Base-by-base conservation (phyloP, 2,329 filamentous ascomycete genomes). In the Cladobotryum mycophilum region DNA sequence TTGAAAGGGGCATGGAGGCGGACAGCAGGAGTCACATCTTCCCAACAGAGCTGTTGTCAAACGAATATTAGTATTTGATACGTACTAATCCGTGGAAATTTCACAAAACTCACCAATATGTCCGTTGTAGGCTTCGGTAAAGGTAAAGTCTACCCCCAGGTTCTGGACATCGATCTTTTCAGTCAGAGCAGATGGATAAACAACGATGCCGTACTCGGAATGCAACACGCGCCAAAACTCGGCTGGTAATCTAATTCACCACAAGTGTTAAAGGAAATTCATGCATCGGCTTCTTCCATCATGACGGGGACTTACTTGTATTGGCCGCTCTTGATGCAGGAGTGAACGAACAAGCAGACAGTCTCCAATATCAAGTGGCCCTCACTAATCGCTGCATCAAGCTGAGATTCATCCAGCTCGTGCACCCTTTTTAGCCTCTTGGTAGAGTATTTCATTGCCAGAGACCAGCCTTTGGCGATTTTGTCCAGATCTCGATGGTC, bases 151-250 rank as follows among this genome's bases (percentile, higher is more conserved):
- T 2, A 60, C 54, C 1, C 60, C 65, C 36, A 71, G 44, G 0
- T 65, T 67, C 7, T 56, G 57, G 9, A 66, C 52, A 20, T 67
- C 63, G 22, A 70, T 56, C 7, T 65, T 59, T 49, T 70, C 68
- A 9, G 63, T 67, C 50, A 71, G 56, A 4, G 69, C 68, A 1
- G 68, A 69, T 3, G 68, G 69, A 47, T 70, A 71, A 18, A 71
- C 65, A n/a, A 71, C 56, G 41, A 71, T 71, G 37, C 69, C 69
- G 25, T 69, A 71, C 45, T 71, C 68, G 6, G 60, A 52, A 34
- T 70, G 66, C 13, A 71, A 59, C 7, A 70, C 58, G 22, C 63
- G 56, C 69, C 69, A 71, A 47, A 71, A 71, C 47, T 67, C 65
- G 2, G 61, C 54, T 11, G 69, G 69, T 13, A 70, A 53, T 34